Conservation (phyloP, 2,329 filamentous ascomycete species). For the Pyricularia grisea region DNA sequence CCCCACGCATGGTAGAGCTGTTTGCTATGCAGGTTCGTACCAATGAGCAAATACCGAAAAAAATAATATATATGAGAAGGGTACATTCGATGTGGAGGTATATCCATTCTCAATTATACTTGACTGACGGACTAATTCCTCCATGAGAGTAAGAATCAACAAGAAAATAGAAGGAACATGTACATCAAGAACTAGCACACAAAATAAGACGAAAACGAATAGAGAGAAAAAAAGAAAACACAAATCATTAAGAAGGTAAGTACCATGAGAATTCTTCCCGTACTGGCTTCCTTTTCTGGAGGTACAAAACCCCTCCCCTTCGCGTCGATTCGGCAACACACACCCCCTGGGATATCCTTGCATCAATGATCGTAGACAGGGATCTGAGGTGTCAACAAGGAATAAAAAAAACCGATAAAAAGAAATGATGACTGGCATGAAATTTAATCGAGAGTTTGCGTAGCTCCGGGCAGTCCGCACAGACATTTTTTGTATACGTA, state of each 20-base stretch:
- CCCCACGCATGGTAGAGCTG: background rate
- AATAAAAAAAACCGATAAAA: background rate
- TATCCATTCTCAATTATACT: background rate
- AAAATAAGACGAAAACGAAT: background rate
- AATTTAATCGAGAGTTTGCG: background rate
- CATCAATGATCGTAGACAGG: background rate
- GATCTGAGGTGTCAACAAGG: background rate
- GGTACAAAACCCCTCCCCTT: background rate
- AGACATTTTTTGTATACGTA: background rate
- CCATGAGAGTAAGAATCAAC: background rate
- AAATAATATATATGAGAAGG: background rate
- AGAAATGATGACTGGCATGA: background rate
- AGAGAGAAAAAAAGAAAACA: background rate
- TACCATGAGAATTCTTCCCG: background rate
- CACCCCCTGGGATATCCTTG: background rate
- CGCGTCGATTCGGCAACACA: background rate
- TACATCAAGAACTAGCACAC: background rate
- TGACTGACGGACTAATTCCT: background rate
- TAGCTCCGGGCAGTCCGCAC: background rate
- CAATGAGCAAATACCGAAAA: background rate
- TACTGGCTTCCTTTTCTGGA: background rate
- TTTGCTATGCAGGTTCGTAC: background rate
- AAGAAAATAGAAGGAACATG: background rate
- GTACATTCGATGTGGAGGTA: background rate
- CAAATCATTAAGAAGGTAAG: background rate